A percentile compares a stretch with the other conserved stretches of the same genome.
These are phyloP conservation scores for Quercus ilex DNA, from an alignment of 306 rosid genomes.

Conservation along the genomic window DNA sequence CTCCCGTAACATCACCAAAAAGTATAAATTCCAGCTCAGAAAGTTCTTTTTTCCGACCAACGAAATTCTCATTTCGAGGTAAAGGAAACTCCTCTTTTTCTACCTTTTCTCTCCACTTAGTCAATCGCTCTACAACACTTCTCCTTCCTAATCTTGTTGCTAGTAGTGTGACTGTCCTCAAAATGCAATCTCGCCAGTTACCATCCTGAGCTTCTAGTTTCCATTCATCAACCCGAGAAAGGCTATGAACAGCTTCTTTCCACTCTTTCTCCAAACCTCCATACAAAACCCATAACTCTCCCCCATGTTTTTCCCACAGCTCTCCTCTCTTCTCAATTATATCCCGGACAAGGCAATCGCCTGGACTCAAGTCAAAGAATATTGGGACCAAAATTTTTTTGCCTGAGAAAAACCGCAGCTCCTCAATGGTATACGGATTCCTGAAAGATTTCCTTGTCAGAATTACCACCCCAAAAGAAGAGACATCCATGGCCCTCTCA, in stretches of 20 bases:
- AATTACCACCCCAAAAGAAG: slow-evolving; percentile 74
- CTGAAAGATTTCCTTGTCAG: slow-evolving; percentile 80
- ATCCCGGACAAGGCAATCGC: slow-evolving; percentile 81
- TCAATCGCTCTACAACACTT: slow-evolving; percentile 68
- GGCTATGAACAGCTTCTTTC: slow-evolving; percentile 73
- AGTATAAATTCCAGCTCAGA: slow-evolving; percentile 79
- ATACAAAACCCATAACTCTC: slow-evolving; percentile 70
- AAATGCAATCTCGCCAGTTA: slow-evolving; percentile 86
- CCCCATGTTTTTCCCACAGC: slow-evolving; percentile 82
- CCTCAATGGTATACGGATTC: slow-evolving; percentile 79
- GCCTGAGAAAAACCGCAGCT: slow-evolving; percentile 61
- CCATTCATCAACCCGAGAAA: slow-evolving; percentile 77
- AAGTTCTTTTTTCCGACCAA: slow-evolving; percentile 81
- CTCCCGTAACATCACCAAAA: slow-evolving; percentile 71
- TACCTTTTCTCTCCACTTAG: slow-evolving; percentile 71
- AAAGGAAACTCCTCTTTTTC: slow-evolving; percentile 86
- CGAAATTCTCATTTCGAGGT: slow-evolving; percentile 58
- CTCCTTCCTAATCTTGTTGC: slow-evolving; percentile 76
- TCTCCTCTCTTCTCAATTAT: slow-evolving; percentile 90
- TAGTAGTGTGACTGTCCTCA: slow-evolving; percentile 54
- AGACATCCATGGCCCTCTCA: slow-evolving; percentile 86
- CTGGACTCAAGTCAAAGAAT: slow-evolving; percentile 74
- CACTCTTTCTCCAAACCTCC: slow-evolving; percentile 86
- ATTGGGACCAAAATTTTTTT: slow-evolving; percentile 85
- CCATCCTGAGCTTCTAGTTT: slow-evolving; percentile 85